Base-by-base conservation (phyloP, 768 basidiomycete genomes). In the Dioszegia aurantiaca region DNA sequence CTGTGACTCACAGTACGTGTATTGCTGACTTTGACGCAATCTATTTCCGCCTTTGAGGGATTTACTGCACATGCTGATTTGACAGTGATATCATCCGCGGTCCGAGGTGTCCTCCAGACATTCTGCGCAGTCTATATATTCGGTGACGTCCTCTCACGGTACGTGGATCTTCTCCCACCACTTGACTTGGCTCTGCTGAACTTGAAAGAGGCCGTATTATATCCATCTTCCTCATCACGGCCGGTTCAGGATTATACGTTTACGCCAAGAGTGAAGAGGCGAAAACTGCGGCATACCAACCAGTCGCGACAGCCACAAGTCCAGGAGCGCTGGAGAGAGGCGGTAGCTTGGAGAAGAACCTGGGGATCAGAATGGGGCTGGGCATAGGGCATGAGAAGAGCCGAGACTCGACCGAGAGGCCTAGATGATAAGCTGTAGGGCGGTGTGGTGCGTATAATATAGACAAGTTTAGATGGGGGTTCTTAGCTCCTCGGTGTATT, bases 91-190 rank as follows among this genome's bases (percentile, higher is more conserved):
- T 72, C 70, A 3, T 91, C 91, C 11, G 93, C 94, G 19, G 90
- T 94, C 3, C 87, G 93, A 54, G 92, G 94, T 17, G 93, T 97
- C 26, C 85, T 90, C 0, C 89, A 87, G n/a, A 89, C 90, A 4
- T 73, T 93, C 43, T 80, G 95, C 14, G 89, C 86, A 23, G 81
- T 87, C 75, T 87, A 83, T 84, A 62, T 90, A 19, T 95, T 95
- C 78, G 73, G 79, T 26, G 93, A 98, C 47, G 72, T 89, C 58
- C 84, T 97, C 64, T 87, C 88, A 3, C 80, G 78, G 90, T 87
- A 75, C 73, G 87, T 82, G 39, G 14, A 23, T 27, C 33, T 26
- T 43, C 10, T 31, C 27, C 10, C n/a, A 2, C 28, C 6, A 33
- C 14, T 6, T 39, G 23, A 5, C 19, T n/a, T 42, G 27, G 4